These are phyloP conservation scores for Potentilla sterilis DNA, from an alignment of 306 rosid genomes.

Conservation along the genomic window DNA sequence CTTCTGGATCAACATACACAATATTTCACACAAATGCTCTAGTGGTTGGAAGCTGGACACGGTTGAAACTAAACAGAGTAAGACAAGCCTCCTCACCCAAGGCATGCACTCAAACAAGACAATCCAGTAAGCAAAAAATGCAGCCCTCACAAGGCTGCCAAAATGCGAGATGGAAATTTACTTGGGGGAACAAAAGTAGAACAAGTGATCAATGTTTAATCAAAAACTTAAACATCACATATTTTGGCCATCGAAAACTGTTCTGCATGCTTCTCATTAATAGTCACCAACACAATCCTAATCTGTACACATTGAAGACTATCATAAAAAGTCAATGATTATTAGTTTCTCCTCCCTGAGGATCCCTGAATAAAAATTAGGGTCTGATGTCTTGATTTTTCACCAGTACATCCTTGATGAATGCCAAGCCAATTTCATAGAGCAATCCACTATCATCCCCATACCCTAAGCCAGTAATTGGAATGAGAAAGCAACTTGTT, in stretches of 20 bases:
- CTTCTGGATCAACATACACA: not conserved
- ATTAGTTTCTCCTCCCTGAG: slow-evolving; percentile 44
- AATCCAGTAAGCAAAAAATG: not conserved
- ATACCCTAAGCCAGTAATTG: slow-evolving; percentile 28
- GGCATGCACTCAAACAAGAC: not conserved
- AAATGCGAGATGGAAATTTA: slow-evolving; percentile 18
- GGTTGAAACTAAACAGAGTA: not conserved
- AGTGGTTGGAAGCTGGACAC: slow-evolving; percentile 6
- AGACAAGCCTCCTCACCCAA: slow-evolving; percentile 2
- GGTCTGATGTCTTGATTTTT: slow-evolving; percentile 45
- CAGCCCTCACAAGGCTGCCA: not conserved
- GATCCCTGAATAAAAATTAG: slow-evolving; percentile 53
- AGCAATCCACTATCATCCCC: slow-evolving; percentile 38
- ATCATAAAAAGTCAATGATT: slow-evolving; percentile 40
- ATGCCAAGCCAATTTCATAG: slow-evolving; percentile 40
- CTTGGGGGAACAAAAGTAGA: slow-evolving; percentile 30
- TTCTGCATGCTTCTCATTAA: slow-evolving; percentile 57
- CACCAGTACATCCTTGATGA: slow-evolving; percentile 44
- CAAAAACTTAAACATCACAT: slow-evolving; percentile 25
- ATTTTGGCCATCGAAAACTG: slow-evolving; percentile 44
- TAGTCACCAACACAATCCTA: slow-evolving; percentile 75
- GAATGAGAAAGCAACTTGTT: slow-evolving; percentile 28
- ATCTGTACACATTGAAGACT: slow-evolving; percentile 61
- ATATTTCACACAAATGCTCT: not conserved
- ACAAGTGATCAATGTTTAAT: slow-evolving; percentile 35